Evolutionary conservation across 371 early-diverging fungal species (phyloP), one percentile per base, ranked within the genome.

Genomic region (Apophysomyces elegans): DNA sequence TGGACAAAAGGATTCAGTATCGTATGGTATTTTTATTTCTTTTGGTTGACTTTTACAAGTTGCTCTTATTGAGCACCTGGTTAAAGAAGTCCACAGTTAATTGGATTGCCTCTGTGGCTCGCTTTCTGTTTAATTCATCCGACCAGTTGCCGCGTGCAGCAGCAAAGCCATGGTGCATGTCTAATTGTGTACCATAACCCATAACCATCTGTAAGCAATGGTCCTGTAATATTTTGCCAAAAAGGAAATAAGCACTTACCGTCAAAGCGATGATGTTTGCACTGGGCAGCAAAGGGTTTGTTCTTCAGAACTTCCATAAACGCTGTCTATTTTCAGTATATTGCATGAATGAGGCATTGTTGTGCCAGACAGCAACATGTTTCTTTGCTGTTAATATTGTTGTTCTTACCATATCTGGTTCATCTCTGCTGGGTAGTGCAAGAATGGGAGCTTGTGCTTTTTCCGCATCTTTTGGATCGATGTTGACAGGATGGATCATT

Each of bases 141-240:
- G 63, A 50, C 74, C 75, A 92, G 69, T 91, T 84, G 45, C 87
- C 88, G 63, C 91, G 83, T 47, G 90, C 81, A 58, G 86, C 89
- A 70, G 85, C 86, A 76, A 90, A 92, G 37, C 91, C 92, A 56
- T 92, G 92, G 65, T 50, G 74, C 79, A 86, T 84, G 63, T 90
- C 72, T 72, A 69, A 56, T 41, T 37, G 11, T 54, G 39, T 11
- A 13, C 36, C 13, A 37, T 18, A 14, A 62, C 14, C 16, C 14
- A 39, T 26, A 11, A 41, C 16, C 43, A 43, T 43, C 43, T 4
- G 12, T 43, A 50, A 26, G 32, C 32, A 26, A 26, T 3, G 32
- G 32, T 26, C 32, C 32, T 26, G 32, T 26, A 26, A 26, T 26
- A 26, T 0, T 26, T 3, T 26, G 32, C 1, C 32, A 26, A 26